Conservation (phyloP, 148 eudicot species). For the Rhododendron henanense region DNA sequence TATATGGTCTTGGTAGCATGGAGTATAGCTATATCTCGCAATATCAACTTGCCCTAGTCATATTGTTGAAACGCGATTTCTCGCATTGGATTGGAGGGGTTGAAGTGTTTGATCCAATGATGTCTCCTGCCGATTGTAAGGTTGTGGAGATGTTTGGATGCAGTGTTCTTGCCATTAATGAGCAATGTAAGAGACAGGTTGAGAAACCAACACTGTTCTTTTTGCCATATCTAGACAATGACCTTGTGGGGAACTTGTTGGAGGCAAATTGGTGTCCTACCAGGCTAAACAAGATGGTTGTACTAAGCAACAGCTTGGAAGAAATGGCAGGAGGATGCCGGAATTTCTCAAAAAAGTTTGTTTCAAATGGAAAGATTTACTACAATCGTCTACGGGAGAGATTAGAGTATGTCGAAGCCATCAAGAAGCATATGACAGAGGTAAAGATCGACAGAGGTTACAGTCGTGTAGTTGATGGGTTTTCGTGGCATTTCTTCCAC, state of each 20-base stretch:
- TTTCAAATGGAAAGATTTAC: background rate
- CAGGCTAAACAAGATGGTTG: background rate
- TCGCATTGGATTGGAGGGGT: constrained; percentile 1
- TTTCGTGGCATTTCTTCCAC: constrained; percentile 9
- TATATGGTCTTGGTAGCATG: constrained; percentile 7
- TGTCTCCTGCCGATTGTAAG: constrained; percentile 4
- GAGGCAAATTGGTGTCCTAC: constrained; percentile 5
- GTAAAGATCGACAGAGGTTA: background rate
- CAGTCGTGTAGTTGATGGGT: background rate
- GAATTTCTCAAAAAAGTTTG: background rate
- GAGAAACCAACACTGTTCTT: constrained; percentile 6
- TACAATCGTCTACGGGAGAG: background rate
- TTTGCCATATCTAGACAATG: constrained; percentile 2
- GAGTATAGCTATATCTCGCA: background rate
- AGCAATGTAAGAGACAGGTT: background rate
- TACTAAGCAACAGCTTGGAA: background rate
- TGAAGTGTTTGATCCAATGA: constrained; percentile 2
- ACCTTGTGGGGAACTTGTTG: background rate
- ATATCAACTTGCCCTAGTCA: background rate
- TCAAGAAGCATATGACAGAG: background rate
- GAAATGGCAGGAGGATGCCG: background rate
- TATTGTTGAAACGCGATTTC: background rate
- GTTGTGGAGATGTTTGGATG: background rate
- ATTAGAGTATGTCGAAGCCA: constrained; percentile 5
- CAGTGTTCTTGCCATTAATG: background rate